Evolutionary conservation across 2,329 filamentous ascomycete species (phyloP), one percentile per base, ranked within the genome.

Genomic region (Chalara sp.): DNA sequence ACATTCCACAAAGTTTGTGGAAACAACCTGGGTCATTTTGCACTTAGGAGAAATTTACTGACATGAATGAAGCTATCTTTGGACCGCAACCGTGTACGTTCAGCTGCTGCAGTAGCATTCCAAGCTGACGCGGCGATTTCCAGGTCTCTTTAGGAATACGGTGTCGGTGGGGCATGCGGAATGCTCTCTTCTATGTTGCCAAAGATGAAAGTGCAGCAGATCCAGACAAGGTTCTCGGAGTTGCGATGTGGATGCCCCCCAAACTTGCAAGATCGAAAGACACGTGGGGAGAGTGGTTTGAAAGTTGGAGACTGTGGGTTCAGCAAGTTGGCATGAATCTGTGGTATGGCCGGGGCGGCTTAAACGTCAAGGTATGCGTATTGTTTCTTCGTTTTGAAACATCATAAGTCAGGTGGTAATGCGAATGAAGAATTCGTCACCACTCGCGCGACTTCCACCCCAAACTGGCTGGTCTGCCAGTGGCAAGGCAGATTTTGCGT

Each of bases 201-300:
- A 86, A 83, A 66, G 80, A 85, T 59, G 69, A 73, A 4, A 69
- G 72, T 0, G 47, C 49, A 28, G 55, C 56, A 32, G 52, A 57
- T 32, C 67, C 62, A 47, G 68, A 72, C 40, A 75, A 77, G 51
- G 75, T 88, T 35, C 74, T 88, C 31, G 86, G 86, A 7, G 81
- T 87, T 29, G 80, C 83, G 51, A 87, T 86, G 78, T 89, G 86
- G 86, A 70, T 87, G 48, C 75, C 75, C 1, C 85, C 85, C 0
- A 72, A 72, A 11, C 68, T 69, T 0, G 64, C 71, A 0, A 68
- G 65, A 5, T 62, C 73, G 44, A 71, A 75, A 12, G 68, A 76
- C 43, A 76, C 74, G 5, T 88, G 84, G 84, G 67, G 70, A 29
- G 73, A 80, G 46, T 87, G 81, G 75, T 63, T 78, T 1, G 80